Base-by-base conservation (phyloP, 306 rosid species). In the Inga oerstediana region DNA sequence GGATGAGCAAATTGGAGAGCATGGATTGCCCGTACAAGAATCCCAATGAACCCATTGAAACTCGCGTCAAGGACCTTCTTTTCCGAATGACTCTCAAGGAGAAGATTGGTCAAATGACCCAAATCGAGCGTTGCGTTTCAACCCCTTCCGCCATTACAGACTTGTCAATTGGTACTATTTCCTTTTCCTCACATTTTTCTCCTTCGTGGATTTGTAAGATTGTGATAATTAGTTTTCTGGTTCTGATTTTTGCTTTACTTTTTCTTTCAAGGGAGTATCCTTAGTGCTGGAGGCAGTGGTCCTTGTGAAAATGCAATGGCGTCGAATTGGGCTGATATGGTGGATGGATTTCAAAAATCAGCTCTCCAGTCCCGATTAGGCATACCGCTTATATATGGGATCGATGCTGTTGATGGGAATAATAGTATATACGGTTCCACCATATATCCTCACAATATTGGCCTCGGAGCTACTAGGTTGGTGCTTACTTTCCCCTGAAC, bases 331-430 rank as follows among this genome's bases (percentile, higher is more conserved):
- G 95, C 98, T n/a, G 91, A 92, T 69, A 92, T 95, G 98, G 86
- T 93, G 61, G 98, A 93, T 46, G 87, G 87, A 70, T 95, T 87
- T 81, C 95, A 93, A 87, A 84, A 83, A 54, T 85, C 76, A 5
- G 95, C 98, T 46, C 83, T 93, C 7, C 85, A 87, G 35, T 88
- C 95, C 9, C 86, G 94, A 73, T 91, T 95, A 19, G 93, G 94
- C 56, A 89, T 95, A 74, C 98, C 98, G 0, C 85, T 93, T 19
- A 86, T 95, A 8, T 95, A 93, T 83, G 98, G 95, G 74, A 81
- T 86, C 75, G 97, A 93, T 79, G 95, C 97, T 8, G 94, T 93
- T 91, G 97, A 95, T 90, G 98, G 98, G 10, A 92, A 93, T 85
- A 92, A 93, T 10, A 89, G 56, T 10, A 86, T 91, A 70, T 91